A percentile compares a stretch with the other conserved stretches of the same genome.
Evolutionary conservation across 495 filamentous ascomycete species (phyloP).

Genomic region (Penicillium parvum): DNA sequence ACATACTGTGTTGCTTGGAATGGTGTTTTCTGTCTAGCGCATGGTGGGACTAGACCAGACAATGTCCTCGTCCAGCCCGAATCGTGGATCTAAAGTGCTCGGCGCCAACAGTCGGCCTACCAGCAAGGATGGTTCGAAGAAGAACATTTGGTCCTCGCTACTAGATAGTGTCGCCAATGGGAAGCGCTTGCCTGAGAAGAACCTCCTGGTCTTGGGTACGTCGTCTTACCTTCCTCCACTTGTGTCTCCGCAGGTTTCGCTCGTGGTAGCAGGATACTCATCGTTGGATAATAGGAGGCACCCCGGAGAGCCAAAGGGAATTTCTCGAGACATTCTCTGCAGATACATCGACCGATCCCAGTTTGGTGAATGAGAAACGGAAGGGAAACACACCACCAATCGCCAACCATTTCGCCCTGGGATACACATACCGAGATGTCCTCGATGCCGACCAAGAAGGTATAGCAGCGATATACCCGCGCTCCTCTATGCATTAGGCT

Average conservation of each 20-base stretch:
- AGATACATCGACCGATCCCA: slow-evolving; percentile 47
- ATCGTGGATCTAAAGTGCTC: slow-evolving; percentile 30
- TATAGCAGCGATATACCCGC: slow-evolving; percentile 21
- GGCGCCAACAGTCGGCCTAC: slow-evolving; percentile 50
- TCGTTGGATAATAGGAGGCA: slow-evolving; percentile 58
- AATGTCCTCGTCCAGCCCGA: slow-evolving; percentile 43
- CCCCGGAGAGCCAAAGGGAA: slow-evolving; percentile 81
- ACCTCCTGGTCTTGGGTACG: slow-evolving; percentile 76
- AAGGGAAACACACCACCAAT: slow-evolving; percentile 69
- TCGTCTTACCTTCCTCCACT: slow-evolving; percentile 2
- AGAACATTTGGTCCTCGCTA: slow-evolving; percentile 93
- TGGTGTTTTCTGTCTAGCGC: slow-evolving; percentile 33
- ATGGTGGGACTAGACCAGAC: slow-evolving; percentile 39
- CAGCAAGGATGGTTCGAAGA: slow-evolving; percentile 69
- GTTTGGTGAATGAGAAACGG: slow-evolving; percentile 53
- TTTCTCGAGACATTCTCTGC: slow-evolving; percentile 78
- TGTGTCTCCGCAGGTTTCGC: slow-evolving; percentile 4
- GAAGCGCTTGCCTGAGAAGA: slow-evolving; percentile 89
- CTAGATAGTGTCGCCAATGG: slow-evolving; percentile 85
- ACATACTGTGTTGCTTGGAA: slow-evolving; percentile 20
- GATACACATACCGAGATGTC: slow-evolving; percentile 94
- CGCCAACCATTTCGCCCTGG: slow-evolving; percentile 88
- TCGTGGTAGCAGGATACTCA: slow-evolving; percentile 16
- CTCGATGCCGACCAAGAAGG: slow-evolving; percentile 93
- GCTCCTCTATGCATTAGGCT: background rate